Evolutionary conservation across 257 asterid species (phyloP).

Genomic region (Przewalskia tangutica): DNA sequence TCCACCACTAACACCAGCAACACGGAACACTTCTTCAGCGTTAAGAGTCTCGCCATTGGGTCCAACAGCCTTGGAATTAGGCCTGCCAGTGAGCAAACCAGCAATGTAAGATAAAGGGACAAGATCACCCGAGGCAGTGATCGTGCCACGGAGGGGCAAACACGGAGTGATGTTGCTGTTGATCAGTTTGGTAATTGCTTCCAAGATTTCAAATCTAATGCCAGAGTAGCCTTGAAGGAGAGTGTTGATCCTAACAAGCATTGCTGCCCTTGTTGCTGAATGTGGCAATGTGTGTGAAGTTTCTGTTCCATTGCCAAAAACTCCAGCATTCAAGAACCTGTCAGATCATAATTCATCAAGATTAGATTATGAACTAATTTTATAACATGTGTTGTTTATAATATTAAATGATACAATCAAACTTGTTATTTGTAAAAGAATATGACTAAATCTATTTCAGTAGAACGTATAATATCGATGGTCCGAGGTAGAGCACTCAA

Average conservation of each 20-base stretch:
- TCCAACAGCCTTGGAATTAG: slow-evolving; percentile 38
- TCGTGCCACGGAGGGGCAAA: slow-evolving; percentile 46
- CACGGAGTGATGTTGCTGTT: slow-evolving; percentile 40
- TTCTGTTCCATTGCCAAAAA: slow-evolving; percentile 34
- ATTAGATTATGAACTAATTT: neutral
- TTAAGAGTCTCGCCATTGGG: slow-evolving; percentile 32
- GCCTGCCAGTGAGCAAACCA: slow-evolving; percentile 37
- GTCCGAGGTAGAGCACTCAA: neutral
- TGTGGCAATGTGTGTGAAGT: slow-evolving; percentile 33
- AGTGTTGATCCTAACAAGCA: slow-evolving; percentile 47
- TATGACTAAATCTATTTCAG: too few species aligned
- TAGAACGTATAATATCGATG: neutral
- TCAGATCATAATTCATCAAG: neutral
- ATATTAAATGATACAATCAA: too few species aligned
- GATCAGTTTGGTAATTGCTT: slow-evolving; percentile 38
- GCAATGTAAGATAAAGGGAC: slow-evolving; percentile 46
- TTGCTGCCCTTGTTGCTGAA: slow-evolving; percentile 43
- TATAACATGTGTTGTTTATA: neutral
- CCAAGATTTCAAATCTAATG: slow-evolving; percentile 39
- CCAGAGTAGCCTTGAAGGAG: slow-evolving; percentile 49
- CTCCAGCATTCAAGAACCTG: slow-evolving; percentile 48
- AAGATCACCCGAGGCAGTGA: slow-evolving; percentile 43
- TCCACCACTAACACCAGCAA: slow-evolving; percentile 23
- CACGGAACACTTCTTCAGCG: slow-evolving; percentile 31
- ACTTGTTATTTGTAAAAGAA: too few species aligned